Conservation (phyloP, 2,329 filamentous ascomycete species). For the Periconia digitata region DNA sequence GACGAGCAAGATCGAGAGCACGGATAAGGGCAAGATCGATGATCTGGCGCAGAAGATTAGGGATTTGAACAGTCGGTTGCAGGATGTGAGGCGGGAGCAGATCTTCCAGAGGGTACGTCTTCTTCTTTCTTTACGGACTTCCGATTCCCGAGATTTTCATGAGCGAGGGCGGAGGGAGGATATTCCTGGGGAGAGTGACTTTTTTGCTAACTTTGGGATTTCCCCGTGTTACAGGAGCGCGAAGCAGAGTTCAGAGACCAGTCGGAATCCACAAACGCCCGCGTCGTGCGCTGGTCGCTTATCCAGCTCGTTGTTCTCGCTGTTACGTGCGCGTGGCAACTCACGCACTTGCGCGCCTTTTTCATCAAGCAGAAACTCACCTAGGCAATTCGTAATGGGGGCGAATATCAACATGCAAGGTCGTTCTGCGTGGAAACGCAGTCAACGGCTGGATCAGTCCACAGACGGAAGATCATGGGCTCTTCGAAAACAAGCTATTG, state of each 20-base stretch:
- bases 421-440: constrained; percentile 12
- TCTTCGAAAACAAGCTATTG: constrained; percentile 15
- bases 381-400: constrained; percentile 48
- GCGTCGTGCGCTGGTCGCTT: constrained; percentile 91
- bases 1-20: constrained; percentile 89
- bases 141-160: too few species aligned
- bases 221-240: constrained; percentile 90
- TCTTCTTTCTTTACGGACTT: too few species aligned
- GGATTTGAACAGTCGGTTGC: constrained; percentile 83
- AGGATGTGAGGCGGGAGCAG: constrained; percentile 91
- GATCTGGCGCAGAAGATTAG: constrained; percentile 85
- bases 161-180: too few species aligned
- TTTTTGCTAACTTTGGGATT: too few species aligned
- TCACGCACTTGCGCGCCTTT: constrained; percentile 92
- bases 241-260: constrained; percentile 98
- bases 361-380: constrained; percentile 99
- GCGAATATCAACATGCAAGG: constrained; percentile 1
- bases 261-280: constrained; percentile 87
- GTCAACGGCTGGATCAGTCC: too few species aligned
- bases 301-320: constrained; percentile 85
- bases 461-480: constrained; percentile 9
- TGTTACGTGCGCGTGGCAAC: constrained; percentile 92
- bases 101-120: constrained; percentile 81
- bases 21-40: constrained; percentile 88
- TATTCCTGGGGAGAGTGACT: too few species aligned